Percentiles rank a stretch among this genome's conserved stretches.
Conservation (phyloP, 2,329 filamentous ascomycete genomes). For the Penicillium hesseltinei region DNA sequence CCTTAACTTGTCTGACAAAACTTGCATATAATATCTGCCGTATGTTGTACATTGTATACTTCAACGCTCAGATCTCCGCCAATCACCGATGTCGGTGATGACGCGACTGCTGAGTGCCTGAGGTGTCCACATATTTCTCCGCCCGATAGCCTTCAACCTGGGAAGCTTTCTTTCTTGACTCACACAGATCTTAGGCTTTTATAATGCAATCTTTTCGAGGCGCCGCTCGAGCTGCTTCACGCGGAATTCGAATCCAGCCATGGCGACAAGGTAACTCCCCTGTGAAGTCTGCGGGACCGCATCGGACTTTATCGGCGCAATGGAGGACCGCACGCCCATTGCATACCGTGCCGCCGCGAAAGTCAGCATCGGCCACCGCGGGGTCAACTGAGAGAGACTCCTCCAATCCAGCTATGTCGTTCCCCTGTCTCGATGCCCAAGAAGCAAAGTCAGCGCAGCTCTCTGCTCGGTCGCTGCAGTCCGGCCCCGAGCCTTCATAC, state of each 20-base stretch:
- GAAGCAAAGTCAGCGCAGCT: constrained; percentile 76
- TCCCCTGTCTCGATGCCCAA: constrained; percentile 83
- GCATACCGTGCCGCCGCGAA: constrained; percentile 21
- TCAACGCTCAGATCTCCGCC: constrained; percentile 2
- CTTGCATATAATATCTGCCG: background rate
- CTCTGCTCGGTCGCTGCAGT: constrained; percentile 63
- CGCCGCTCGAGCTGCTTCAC: constrained; percentile 20
- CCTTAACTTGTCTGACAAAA: background rate
- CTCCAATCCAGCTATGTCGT: constrained; percentile 82
- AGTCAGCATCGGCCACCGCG: constrained; percentile 16
- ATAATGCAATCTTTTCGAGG: constrained; percentile 24
- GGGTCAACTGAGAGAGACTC: constrained; percentile 32
- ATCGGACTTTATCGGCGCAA: constrained; percentile 21
- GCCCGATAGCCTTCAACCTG: constrained; percentile 1
- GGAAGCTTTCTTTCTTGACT: background rate
- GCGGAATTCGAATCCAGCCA: constrained; percentile 15
- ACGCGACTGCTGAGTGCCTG: constrained; percentile 19
- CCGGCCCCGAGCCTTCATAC: constrained; percentile 90
- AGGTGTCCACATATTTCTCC: constrained; percentile 14
- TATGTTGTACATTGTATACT: background rate
- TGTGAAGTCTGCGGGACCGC: constrained; percentile 4
- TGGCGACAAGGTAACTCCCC: constrained; percentile 13
- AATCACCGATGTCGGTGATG: constrained; percentile 21
- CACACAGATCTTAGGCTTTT: background rate
- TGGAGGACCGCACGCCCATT: constrained; percentile 17